These are phyloP conservation scores for Coix lacrymajobi DNA, from an alignment of 176 grass and related monocot genomes.

Conservation along the genomic window DNA sequence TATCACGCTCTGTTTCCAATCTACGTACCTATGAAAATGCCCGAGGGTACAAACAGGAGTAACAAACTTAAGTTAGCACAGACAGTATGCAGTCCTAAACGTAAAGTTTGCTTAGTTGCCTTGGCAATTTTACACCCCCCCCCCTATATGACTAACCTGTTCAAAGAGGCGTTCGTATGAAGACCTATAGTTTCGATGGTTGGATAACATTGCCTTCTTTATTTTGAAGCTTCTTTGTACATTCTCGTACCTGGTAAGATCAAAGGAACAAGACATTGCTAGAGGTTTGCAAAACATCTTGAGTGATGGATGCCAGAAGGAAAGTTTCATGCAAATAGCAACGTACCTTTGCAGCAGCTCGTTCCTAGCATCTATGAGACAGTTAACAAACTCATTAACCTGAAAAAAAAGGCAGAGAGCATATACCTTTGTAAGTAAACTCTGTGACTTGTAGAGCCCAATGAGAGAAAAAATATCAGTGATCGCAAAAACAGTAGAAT, in stretches of 20 bases:
- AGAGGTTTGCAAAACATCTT: neutral
- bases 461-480: slow-evolving; percentile 8
- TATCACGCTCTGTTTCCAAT: slow-evolving; percentile 72
- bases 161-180: slow-evolving; percentile 72
- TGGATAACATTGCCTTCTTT: slow-evolving; percentile 85
- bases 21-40: slow-evolving; percentile 48
- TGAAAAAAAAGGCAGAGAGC: slow-evolving; percentile 35
- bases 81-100: neutral
- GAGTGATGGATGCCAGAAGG: neutral
- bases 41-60: neutral
- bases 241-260: slow-evolving; percentile 46
- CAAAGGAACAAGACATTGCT: neutral
- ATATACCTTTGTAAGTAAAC: neutral
- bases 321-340: slow-evolving; percentile 24
- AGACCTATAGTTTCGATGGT: slow-evolving; percentile 49
- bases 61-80: neutral
- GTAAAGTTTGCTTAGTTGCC: neutral
- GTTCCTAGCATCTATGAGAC: slow-evolving; percentile 78
- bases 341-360: slow-evolving; percentile 75
- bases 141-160: slow-evolving; percentile 48
- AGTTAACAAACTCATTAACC: slow-evolving; percentile 68
- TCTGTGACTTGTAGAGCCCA: neutral
- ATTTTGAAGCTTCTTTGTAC: slow-evolving; percentile 83
- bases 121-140: neutral
- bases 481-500: neutral